These are phyloP conservation scores for Zymoseptoria pseudotritici DNA, from an alignment of 2,329 filamentous ascomycete genomes.

Conservation along the genomic window DNA sequence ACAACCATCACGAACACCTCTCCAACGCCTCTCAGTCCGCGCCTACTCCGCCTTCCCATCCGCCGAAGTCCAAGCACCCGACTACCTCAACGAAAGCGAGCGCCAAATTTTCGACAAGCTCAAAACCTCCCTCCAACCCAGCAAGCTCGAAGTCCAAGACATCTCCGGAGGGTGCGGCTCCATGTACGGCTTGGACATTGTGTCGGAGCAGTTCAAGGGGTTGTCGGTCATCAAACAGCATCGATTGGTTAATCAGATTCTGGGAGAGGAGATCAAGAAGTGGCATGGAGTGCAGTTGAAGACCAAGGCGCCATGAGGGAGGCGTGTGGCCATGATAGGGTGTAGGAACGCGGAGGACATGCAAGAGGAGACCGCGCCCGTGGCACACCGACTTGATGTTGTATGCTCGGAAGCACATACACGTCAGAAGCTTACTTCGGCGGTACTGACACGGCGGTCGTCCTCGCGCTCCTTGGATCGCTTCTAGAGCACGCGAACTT, in stretches of 20 bases:
- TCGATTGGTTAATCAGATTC: constrained; percentile 65
- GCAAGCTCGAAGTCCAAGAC: constrained; percentile 57
- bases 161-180: constrained; percentile 77
- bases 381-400: neutral
- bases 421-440: neutral
- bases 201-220: constrained; percentile 63
- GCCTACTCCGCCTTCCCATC: neutral
- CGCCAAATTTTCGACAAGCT: constrained; percentile 42
- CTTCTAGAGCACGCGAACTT: neutral
- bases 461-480: neutral
- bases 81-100: constrained; percentile 41
- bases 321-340: neutral
- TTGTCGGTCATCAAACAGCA: constrained; percentile 72
- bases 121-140: constrained; percentile 35
- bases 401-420: neutral
- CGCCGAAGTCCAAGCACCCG: constrained; percentile 33
- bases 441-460: neutral
- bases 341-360: neutral
- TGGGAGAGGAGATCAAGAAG: constrained; percentile 66
- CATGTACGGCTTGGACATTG: constrained; percentile 80
- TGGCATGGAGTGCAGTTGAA: constrained; percentile 81
- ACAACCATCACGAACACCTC: neutral
- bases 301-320: constrained; percentile 48
- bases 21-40: neutral
- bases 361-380: neutral